Percentiles rank a stretch among this genome's conserved stretches.
Conservation (phyloP, 441 rosid genomes). For the Metrosideros polymorpha region DNA sequence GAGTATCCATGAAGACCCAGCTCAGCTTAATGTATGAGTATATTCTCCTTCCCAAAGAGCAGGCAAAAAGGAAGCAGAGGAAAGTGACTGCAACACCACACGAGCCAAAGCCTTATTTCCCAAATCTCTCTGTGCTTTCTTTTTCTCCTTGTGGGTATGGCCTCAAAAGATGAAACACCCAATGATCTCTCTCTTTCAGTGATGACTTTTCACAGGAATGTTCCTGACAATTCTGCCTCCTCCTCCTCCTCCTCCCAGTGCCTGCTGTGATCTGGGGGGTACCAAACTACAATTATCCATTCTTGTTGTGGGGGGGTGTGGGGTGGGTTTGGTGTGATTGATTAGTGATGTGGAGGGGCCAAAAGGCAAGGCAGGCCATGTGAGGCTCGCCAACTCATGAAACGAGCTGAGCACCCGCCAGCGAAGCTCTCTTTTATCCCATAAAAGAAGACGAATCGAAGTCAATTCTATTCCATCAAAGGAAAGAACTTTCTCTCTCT, state of each 20-base stretch:
- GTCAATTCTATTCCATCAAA: neutral
- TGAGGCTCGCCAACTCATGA: neutral
- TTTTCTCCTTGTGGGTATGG: neutral
- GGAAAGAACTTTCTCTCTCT: neutral
- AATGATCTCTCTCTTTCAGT: neutral
- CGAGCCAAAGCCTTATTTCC: neutral
- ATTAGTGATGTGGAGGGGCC: neutral
- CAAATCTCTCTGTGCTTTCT: neutral
- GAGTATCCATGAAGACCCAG: neutral
- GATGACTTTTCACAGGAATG: neutral
- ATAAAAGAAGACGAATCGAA: neutral
- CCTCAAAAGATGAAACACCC: neutral
- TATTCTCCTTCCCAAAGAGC: neutral
- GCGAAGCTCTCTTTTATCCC: neutral
- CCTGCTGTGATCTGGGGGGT: neutral
- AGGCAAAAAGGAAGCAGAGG: neutral
- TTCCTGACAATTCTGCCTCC: neutral
- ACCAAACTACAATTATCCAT: neutral
- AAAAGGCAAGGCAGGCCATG: neutral
- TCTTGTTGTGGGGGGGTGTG: neutral
- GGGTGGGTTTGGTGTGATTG: neutral
- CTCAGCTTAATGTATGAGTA: neutral
- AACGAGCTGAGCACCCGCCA: neutral
- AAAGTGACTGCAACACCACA: neutral
- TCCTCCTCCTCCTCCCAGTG: neutral